Evolutionary conservation across 768 basidiomycete genomes (phyloP).

Genomic region (Sarcodon aspratus): DNA sequence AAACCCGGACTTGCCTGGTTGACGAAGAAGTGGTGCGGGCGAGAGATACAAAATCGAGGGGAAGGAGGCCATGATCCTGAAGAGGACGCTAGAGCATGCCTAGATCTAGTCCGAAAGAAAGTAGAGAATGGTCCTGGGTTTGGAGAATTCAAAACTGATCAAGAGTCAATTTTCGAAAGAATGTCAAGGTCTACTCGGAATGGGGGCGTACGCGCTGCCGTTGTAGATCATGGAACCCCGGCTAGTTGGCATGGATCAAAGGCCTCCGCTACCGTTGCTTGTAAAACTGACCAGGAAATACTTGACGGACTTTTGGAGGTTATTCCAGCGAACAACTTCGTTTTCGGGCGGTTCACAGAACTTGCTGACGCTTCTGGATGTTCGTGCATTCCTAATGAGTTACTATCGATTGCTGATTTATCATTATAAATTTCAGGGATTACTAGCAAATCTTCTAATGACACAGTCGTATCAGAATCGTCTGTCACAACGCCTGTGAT

Average conservation of each 20-base stretch:
- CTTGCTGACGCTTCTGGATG: constrained; percentile 78
- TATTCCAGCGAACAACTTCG: constrained; percentile 60
- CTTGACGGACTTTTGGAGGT: constrained; percentile 54
- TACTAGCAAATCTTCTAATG: constrained; percentile 38
- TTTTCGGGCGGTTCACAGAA: constrained; percentile 76
- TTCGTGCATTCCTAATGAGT: constrained; percentile 24
- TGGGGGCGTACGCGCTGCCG: constrained; percentile 42
- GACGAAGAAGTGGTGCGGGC: constrained; percentile 83
- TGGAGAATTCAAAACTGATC: constrained; percentile 78
- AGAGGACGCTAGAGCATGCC: constrained; percentile 85
- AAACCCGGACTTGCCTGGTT: constrained; percentile 98
- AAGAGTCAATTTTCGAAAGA: constrained; percentile 83
- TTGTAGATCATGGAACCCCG: constrained; percentile 83
- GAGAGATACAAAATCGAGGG: constrained; percentile 79
- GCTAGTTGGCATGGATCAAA: constrained; percentile 77
- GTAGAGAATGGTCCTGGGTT: constrained; percentile 68
- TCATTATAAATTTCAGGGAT: constrained; percentile 35
- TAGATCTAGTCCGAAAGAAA: constrained; percentile 79
- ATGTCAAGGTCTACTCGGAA: constrained; percentile 45
- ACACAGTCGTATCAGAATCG: constrained; percentile 13
- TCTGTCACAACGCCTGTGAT: constrained; percentile 2
- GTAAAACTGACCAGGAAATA: constrained; percentile 69
- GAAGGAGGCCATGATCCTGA: constrained; percentile 90
- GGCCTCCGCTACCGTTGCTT: constrained; percentile 66
- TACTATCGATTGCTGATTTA: neutral